A percentile compares a stretch with the other conserved stretches of the same genome.
phyloP scores from a whole-genome alignment of 805 yeast species.

The Scheffersomyces ergatensis region DNA sequence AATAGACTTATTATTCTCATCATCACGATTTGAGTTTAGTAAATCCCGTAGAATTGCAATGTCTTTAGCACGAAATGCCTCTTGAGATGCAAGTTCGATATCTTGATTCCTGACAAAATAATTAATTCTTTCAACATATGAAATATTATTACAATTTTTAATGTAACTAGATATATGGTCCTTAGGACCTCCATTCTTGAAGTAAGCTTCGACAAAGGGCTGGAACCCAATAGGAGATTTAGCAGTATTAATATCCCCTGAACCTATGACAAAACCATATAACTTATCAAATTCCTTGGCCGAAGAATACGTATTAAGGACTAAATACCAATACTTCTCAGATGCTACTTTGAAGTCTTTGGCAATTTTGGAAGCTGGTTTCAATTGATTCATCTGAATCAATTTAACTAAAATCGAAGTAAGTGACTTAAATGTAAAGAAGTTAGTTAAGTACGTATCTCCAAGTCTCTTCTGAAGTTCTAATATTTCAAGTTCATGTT shows the following conservation, averaged over 20 bases:
- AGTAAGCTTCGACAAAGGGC: constrained; percentile 57
- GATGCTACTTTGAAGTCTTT: constrained; percentile 29
- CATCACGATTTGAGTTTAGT: constrained; percentile 6
- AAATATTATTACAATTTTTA: constrained; percentile 44
- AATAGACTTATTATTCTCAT: constrained; percentile 7
- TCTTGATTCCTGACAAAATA: constrained; percentile 55
- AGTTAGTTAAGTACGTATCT: constrained; percentile 31
- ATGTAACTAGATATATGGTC: constrained; percentile 63
- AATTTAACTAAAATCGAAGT: constrained; percentile 22
- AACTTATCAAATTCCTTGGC: constrained; percentile 31
- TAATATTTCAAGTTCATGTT: constrained; percentile 27
- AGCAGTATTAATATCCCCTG: constrained; percentile 19
- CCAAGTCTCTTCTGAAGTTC: constrained; percentile 30
- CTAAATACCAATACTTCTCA: constrained; percentile 34
- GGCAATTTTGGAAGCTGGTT: constrained; percentile 27
- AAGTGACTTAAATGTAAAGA: constrained; percentile 25
- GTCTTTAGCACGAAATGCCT: constrained; percentile 46
- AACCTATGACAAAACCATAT: constrained; percentile 25
- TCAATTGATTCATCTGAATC: constrained; percentile 35
- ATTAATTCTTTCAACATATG: constrained; percentile 46
- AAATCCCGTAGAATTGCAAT: constrained; percentile 12
- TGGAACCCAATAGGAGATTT: constrained; percentile 73
- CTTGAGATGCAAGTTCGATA: constrained; percentile 46
- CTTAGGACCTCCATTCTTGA: constrained; percentile 49
- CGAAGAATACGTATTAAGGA: constrained; percentile 25